These are phyloP conservation scores for Ilyonectria sp. DNA, from an alignment of 2,329 filamentous ascomycete species.

Conservation along the genomic window DNA sequence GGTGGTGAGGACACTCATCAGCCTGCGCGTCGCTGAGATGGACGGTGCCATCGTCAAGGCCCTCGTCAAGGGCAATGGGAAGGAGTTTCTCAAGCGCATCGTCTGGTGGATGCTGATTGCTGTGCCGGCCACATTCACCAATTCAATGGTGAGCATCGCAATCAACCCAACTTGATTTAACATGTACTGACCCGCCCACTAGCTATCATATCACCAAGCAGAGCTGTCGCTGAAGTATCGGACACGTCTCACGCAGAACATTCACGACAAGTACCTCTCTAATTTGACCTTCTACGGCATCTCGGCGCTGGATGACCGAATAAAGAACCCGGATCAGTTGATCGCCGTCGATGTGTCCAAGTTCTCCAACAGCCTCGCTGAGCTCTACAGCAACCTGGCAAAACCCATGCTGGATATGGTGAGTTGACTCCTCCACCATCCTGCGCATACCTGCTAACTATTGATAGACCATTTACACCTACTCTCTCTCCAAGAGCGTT, in stretches of 20 bases:
- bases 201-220: slow-evolving; percentile 97
- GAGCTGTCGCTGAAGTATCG: slow-evolving; percentile 94
- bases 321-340: slow-evolving; percentile 98
- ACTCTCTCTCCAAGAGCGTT: slow-evolving; percentile 93
- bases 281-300: slow-evolving; percentile 98
- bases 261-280: slow-evolving; percentile 96
- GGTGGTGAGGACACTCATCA: slow-evolving; percentile 91
- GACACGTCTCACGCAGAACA: slow-evolving; percentile 91
- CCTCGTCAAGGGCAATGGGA: slow-evolving; percentile 90
- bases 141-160: slow-evolving; percentile 85
- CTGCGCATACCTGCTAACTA: slow-evolving; percentile 43
- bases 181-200: slow-evolving; percentile 32
- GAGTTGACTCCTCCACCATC: slow-evolving; percentile 33
- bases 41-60: slow-evolving; percentile 95
- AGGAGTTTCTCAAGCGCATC: slow-evolving; percentile 88
- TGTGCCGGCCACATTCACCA: slow-evolving; percentile 96
- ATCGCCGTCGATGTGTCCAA: slow-evolving; percentile 97
- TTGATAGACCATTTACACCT: slow-evolving; percentile 87
- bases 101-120: slow-evolving; percentile 99
- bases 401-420: slow-evolving; percentile 96
- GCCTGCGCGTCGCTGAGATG: slow-evolving; percentile 95
- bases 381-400: slow-evolving; percentile 95
- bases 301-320: slow-evolving; percentile 93
- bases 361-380: slow-evolving; percentile 94
- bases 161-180: background rate